A percentile compares a stretch with the other conserved stretches of the same genome.
phyloP scores from a whole-genome alignment of 345 rosid species.

The Citrus unshiu region DNA sequence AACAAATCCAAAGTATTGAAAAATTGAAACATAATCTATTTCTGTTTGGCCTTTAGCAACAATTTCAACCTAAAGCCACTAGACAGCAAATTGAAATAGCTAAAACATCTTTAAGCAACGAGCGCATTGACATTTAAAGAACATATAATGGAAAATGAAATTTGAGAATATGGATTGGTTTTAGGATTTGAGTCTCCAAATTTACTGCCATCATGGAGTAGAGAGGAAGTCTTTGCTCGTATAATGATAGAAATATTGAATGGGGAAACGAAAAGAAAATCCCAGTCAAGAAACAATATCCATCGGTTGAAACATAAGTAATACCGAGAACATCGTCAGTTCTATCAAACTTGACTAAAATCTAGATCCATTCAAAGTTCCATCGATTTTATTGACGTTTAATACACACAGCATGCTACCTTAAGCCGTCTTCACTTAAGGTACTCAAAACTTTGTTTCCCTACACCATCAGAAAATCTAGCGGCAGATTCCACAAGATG shows the following conservation, averaged over 20 bases:
- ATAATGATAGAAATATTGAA: not conserved
- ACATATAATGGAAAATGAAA: not conserved
- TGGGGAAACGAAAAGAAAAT: not conserved
- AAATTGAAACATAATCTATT: not conserved
- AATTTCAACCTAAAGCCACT: not conserved
- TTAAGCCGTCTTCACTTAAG: not conserved
- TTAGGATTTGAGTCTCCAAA: not conserved
- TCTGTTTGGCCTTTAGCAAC: not conserved
- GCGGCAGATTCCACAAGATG: not conserved
- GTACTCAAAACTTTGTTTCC: not conserved
- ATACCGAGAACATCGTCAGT: not conserved
- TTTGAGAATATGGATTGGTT: not conserved
- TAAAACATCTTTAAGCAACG: not conserved
- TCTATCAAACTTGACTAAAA: not conserved
- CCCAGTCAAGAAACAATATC: not conserved
- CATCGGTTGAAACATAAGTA: not conserved
- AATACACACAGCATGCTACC: not conserved
- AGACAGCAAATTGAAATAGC: not conserved
- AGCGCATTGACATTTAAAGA: not conserved
- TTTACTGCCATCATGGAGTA: not conserved
- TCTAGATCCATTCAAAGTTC: not conserved
- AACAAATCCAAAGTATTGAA: not conserved
- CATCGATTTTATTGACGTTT: not conserved
- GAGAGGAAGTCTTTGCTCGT: not conserved
- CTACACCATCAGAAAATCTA: not conserved